phyloP scores from a whole-genome alignment of 2,329 filamentous ascomycete genomes.

The Trichoderma polysporum region DNA sequence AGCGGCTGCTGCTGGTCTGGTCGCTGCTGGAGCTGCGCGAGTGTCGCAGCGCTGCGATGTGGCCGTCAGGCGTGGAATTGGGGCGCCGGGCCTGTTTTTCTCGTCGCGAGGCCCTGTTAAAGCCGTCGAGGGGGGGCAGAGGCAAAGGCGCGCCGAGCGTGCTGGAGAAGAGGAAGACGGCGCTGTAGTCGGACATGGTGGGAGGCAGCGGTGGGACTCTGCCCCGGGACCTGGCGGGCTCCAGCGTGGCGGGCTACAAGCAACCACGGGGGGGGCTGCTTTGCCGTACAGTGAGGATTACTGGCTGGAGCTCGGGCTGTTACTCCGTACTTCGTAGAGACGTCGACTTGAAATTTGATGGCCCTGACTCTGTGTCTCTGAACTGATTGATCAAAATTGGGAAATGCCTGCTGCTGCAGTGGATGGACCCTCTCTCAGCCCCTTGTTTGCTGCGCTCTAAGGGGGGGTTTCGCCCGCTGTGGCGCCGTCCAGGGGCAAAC shows the following conservation, averaged over 20 bases:
- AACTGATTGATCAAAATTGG: too few species aligned
- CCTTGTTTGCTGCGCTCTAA: conserved; percentile 18
- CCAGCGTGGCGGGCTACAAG: neutral
- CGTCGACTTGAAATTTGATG: too few species aligned
- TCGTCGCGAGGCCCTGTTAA: conserved; percentile 17
- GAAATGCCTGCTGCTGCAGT: too few species aligned
- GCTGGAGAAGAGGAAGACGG: conserved; percentile 18
- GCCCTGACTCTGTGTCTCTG: neutral
- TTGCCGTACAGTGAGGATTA: neutral
- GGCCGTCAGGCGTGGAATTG: conserved; percentile 11
- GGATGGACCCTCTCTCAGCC: neutral
- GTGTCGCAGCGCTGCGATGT: neutral
- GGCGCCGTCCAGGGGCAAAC: conserved; percentile 14
- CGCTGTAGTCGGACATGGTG: conserved; percentile 20
- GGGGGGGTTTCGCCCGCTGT: conserved; percentile 17
- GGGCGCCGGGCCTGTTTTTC: conserved; percentile 19
- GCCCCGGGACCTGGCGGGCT: neutral
- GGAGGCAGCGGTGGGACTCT: neutral
- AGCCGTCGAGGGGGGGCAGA: conserved; percentile 10
- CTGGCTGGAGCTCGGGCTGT: neutral
- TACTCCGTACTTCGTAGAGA: too few species aligned
- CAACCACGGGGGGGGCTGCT: neutral
- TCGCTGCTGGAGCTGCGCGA: conserved; percentile 19
- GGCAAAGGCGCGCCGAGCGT: conserved; percentile 14
- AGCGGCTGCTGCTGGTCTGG: conserved; percentile 24